Evolutionary conservation across 768 basidiomycete genomes (phyloP).

Genomic region (Filobasidium wieringae): DNA sequence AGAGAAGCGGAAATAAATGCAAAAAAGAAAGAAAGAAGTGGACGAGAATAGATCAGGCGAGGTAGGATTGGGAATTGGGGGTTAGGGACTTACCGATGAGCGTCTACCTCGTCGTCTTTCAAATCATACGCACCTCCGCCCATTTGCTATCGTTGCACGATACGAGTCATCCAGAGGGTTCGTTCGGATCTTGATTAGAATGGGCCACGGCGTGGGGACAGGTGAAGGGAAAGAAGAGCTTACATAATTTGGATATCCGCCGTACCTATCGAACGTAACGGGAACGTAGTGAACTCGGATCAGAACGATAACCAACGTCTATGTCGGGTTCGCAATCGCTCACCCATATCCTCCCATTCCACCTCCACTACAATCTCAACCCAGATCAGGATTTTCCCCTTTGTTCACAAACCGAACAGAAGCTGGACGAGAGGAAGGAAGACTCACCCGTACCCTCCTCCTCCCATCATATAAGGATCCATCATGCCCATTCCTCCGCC

Average conservation of each 20-base stretch:
- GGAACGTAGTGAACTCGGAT: too few species aligned
- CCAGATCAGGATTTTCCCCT: background rate
- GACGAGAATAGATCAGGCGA: background rate
- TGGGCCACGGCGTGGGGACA: too few species aligned
- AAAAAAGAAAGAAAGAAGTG: too few species aligned
- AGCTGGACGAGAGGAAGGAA: background rate
- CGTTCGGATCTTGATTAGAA: too few species aligned
- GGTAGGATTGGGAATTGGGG: background rate
- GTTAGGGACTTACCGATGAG: slow-evolving; percentile 7
- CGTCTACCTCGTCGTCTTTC: background rate
- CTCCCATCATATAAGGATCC: background rate
- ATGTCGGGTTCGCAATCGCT: background rate
- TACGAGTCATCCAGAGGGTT: background rate
- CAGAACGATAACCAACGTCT: too few species aligned
- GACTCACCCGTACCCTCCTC: background rate
- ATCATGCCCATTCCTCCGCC: background rate
- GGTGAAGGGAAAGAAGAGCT: background rate
- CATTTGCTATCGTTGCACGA: background rate
- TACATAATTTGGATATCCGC: background rate
- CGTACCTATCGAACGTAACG: background rate
- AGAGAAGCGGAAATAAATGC: too few species aligned
- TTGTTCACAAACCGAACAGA: background rate
- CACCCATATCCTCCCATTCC: background rate
- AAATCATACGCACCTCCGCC: slow-evolving; percentile 9
- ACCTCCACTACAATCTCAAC: background rate